Percentiles rank a stretch among this genome's conserved stretches.
These are phyloP conservation scores for Angomonas ambiguus DNA, from an alignment of 208 protist species.

Conservation along the genomic window DNA sequence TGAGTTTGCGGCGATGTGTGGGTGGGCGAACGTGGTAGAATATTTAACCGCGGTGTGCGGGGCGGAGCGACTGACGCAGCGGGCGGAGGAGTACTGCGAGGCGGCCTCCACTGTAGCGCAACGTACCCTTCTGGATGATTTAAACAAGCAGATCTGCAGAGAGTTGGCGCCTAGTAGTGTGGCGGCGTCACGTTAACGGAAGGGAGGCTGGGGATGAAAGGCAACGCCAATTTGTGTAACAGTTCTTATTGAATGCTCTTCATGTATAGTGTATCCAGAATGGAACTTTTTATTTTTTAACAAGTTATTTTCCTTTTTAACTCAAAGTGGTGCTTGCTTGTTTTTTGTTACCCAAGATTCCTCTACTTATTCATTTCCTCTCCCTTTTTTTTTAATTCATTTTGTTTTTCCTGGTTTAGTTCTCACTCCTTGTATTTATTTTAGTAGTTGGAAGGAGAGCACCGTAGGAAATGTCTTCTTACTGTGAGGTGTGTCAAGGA, in stretches of 20 bases:
- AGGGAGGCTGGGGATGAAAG: neutral
- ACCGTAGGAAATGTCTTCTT: constrained; percentile 74
- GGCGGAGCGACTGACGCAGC: constrained; percentile 38
- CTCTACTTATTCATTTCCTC: neutral
- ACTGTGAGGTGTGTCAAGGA: constrained; percentile 73
- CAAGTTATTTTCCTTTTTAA: neutral
- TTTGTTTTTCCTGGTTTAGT: neutral
- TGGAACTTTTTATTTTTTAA: neutral
- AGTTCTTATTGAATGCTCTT: neutral
- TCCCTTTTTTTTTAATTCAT: neutral
- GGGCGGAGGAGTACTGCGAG: constrained; percentile 65
- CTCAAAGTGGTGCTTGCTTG: neutral
- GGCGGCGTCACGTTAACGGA: constrained; percentile 27
- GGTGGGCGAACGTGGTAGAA: constrained; percentile 45
- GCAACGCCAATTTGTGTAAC: neutral
- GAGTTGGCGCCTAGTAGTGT: constrained; percentile 46
- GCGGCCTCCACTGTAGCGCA: constrained; percentile 56
- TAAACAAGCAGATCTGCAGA: constrained; percentile 49
- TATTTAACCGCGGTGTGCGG: constrained; percentile 25
- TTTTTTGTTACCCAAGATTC: constrained; percentile 10
- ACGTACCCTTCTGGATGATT: constrained; percentile 36
- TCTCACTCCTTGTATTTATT: neutral
- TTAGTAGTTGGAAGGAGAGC: neutral
- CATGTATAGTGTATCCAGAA: neutral
- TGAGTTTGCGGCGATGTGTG: constrained; percentile 70